These are phyloP conservation scores for Cryptococcus hybrid DNA, from an alignment of 1,284 basidiomycete species.

Conservation along the genomic window DNA sequence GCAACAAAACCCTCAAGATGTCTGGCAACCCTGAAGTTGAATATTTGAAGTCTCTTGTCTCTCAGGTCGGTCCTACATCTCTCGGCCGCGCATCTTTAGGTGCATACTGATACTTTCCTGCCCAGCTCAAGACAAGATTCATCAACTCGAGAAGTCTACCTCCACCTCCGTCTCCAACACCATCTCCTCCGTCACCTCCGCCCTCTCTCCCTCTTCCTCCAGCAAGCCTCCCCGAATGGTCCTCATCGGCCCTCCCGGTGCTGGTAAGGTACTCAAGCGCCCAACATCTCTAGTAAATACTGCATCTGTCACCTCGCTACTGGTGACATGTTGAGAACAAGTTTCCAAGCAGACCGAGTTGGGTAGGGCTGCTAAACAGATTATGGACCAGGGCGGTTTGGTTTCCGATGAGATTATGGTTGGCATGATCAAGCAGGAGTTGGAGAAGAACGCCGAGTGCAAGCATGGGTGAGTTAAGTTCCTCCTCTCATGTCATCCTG, in stretches of 20 bases:
- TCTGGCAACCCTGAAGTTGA: slow-evolving; percentile 62
- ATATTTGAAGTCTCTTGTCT: slow-evolving; percentile 83
- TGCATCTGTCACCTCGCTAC: slow-evolving; percentile 98
- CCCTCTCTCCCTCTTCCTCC: slow-evolving; percentile 12
- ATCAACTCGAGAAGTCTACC: slow-evolving; percentile 40
- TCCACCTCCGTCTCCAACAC: slow-evolving; percentile 41
- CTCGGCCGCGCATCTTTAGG: not conserved
- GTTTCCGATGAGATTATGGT: slow-evolving; percentile 98
- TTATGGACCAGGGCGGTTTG: slow-evolving; percentile 94
- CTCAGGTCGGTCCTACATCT: slow-evolving; percentile 54
- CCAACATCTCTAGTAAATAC: slow-evolving; percentile 86
- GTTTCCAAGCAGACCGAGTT: slow-evolving; percentile 83
- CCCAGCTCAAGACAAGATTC: slow-evolving; percentile 55
- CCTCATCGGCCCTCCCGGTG: slow-evolving; percentile 92
- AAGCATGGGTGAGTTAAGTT: slow-evolving; percentile 75
- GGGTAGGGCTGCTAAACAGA: slow-evolving; percentile 91
- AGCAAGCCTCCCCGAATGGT: slow-evolving; percentile 68
- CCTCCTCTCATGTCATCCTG: not conserved
- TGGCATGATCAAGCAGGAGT: slow-evolving; percentile 93
- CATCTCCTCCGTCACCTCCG: slow-evolving; percentile 54
- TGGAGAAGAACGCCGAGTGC: slow-evolving; percentile 89
- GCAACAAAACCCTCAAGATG: not conserved
- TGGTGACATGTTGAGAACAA: slow-evolving; percentile 95
- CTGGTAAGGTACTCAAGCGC: slow-evolving; percentile 97
- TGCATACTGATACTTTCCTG: no score